Evolutionary conservation across 441 rosid species (phyloP).

Genomic region (Populus hybrid): DNA sequence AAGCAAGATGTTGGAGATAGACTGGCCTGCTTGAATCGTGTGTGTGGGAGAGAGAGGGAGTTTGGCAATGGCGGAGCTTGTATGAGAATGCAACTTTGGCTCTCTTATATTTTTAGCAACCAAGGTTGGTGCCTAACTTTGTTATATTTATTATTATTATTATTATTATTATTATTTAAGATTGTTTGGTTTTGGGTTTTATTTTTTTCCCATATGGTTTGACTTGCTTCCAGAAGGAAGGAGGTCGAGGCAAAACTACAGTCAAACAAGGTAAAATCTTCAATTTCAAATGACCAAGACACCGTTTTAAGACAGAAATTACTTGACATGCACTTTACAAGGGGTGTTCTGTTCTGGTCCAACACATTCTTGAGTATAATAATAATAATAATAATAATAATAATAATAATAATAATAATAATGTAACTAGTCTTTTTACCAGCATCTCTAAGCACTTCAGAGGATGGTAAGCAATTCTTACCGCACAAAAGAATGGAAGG

Average conservation of each 20-base stretch:
- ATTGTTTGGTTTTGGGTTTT: conserved; percentile 13
- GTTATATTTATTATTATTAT: conserved; percentile 10
- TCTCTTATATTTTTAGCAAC: conserved; percentile 24
- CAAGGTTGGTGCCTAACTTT: conserved; percentile 49
- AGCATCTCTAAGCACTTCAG: neutral
- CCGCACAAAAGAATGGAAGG: conserved; percentile 51
- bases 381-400: no score
- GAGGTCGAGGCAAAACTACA: conserved; percentile 12
- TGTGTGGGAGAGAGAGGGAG: neutral
- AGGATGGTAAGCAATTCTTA: conserved; percentile 26
- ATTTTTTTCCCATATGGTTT: neutral
- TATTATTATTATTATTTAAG: neutral
- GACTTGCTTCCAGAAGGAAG: conserved; percentile 13
- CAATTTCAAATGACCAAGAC: conserved; percentile 12
- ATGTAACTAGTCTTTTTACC: neutral
- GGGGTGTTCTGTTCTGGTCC: no score
- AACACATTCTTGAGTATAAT: no score
- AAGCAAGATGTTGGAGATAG: neutral
- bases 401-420: no score
- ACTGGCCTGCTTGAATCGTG: neutral
- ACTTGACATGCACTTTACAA: no score
- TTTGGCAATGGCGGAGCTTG: conserved; percentile 27
- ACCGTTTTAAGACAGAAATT: neutral
- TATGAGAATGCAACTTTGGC: conserved; percentile 30
- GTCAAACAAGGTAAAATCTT: conserved; percentile 17